Percentiles rank a stretch among this genome's conserved stretches.
phyloP scores from a whole-genome alignment of 768 basidiomycete genomes.

The Imleria badia region DNA sequence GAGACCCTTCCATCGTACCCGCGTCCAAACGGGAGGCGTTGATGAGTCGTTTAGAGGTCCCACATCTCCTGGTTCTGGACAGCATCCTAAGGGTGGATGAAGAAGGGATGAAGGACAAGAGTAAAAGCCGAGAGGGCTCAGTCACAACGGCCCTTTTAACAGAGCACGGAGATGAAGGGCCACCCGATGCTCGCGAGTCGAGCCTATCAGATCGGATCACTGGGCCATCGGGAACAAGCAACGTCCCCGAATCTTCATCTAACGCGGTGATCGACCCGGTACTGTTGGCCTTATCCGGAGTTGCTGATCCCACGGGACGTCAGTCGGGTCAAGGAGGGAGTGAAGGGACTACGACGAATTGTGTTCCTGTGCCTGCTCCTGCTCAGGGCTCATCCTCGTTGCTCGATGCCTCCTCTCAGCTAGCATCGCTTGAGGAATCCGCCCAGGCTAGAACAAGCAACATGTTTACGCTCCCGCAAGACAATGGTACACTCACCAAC shows the following conservation, averaged over 20 bases:
- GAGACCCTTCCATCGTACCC: neutral
- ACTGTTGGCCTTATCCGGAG: constrained; percentile 28
- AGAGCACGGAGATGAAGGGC: constrained; percentile 5
- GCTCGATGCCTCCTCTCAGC: neutral
- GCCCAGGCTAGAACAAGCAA: neutral
- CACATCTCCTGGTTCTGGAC: constrained; percentile 37
- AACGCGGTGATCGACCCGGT: constrained; percentile 32
- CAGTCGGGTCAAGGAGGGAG: neutral
- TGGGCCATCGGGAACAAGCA: neutral
- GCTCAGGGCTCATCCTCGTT: neutral
- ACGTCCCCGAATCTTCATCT: neutral
- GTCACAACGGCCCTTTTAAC: neutral
- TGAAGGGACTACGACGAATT: neutral
- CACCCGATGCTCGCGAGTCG: neutral
- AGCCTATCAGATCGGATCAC: neutral
- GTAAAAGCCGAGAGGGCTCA: constrained; percentile 12
- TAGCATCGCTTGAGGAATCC: neutral
- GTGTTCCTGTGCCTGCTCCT: neutral
- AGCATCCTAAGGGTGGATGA: constrained; percentile 33
- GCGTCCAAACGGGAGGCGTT: constrained; percentile 23
- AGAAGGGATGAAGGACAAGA: constrained; percentile 13
- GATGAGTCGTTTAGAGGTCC: constrained; percentile 28
- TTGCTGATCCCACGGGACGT: neutral
- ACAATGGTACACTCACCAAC: neutral
- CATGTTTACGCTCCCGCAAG: neutral